These are phyloP conservation scores for Metarhizium album DNA, from an alignment of 2,329 filamentous ascomycete species.

Conservation along the genomic window DNA sequence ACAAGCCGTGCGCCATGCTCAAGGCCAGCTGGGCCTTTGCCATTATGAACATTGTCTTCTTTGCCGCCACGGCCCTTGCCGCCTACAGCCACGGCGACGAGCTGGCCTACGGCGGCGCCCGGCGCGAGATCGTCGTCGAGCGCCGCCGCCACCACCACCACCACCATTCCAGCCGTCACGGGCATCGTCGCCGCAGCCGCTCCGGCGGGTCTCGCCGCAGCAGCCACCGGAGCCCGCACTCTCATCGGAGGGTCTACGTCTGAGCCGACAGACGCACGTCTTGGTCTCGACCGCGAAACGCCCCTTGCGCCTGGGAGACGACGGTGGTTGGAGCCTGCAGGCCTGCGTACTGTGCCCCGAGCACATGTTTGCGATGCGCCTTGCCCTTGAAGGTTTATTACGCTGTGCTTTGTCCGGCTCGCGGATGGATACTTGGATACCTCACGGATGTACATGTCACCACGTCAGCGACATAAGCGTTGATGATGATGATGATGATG, in stretches of 20 bases:
- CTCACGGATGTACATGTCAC: background rate
- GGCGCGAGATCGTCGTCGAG: slow-evolving; percentile 12
- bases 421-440: background rate
- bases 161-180: slow-evolving; percentile 28
- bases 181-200: slow-evolving; percentile 29
- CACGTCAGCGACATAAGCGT: background rate
- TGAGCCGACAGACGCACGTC: too few species aligned
- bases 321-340: too few species aligned
- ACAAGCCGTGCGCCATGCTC: slow-evolving; percentile 83
- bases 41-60: slow-evolving; percentile 79
- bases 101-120: slow-evolving; percentile 29
- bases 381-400: background rate
- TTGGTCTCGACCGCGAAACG: too few species aligned
- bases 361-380: background rate
- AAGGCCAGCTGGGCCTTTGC: slow-evolving; percentile 83
- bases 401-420: background rate
- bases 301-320: too few species aligned
- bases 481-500: too few species aligned
- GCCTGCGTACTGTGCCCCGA: background rate
- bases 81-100: slow-evolving; percentile 50
- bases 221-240: slow-evolving; percentile 34
- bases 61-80: slow-evolving; percentile 64
- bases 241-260: slow-evolving; percentile 41
- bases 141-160: slow-evolving; percentile 23
- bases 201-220: slow-evolving; percentile 25